These are phyloP conservation scores for Schoenoplectus triqueter DNA, from an alignment of 202 grass and related monocot genomes.

Conservation along the genomic window DNA sequence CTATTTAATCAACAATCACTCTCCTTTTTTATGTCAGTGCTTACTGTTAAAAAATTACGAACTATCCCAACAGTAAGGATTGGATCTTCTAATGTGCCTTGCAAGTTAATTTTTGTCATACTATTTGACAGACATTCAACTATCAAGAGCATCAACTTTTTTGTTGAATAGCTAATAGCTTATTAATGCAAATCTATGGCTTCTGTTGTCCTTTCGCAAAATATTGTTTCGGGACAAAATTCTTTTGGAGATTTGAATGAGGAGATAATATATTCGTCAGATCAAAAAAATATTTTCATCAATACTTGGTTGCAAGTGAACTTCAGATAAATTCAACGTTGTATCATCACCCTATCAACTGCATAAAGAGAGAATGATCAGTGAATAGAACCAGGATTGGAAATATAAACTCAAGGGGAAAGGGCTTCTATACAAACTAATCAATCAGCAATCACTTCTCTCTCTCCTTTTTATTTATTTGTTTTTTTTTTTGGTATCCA, in stretches of 20 bases:
- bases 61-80: constrained; percentile 8
- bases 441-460: neutral
- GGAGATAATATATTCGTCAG: neutral
- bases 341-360: neutral
- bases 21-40: neutral
- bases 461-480: no score
- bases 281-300: neutral
- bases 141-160: neutral
- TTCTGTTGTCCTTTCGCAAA: neutral
- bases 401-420: neutral
- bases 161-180: neutral
- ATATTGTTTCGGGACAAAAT: neutral
- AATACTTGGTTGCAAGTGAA: neutral
- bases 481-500: no score
- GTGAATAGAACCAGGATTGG: neutral
- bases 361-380: constrained; percentile 15
- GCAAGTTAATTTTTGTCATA: neutral
- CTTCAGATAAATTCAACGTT: constrained; percentile 13
- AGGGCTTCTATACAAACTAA: neutral
- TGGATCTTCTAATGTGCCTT: neutral
- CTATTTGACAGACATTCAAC: neutral
- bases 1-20: neutral
- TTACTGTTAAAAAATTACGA: constrained; percentile 3
- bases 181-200: neutral
- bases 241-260: neutral